Conservation (phyloP, 768 basidiomycete species). For the Arthromyces matolae region DNA sequence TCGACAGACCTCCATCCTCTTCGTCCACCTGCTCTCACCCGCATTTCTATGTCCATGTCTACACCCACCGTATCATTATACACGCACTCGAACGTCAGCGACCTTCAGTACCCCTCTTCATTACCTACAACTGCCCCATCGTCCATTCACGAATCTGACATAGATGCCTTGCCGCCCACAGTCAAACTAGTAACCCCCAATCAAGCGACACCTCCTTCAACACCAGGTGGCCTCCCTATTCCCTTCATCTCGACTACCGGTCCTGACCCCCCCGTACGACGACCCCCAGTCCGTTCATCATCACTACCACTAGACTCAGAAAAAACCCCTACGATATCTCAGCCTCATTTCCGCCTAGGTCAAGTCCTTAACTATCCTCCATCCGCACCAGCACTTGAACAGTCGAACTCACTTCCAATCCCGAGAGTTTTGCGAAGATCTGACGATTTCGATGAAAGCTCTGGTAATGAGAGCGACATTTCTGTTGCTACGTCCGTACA, state of each 20-base stretch:
- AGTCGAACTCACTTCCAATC: slow-evolving; percentile 1
- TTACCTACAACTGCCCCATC: slow-evolving; percentile 30
- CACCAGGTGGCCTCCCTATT: slow-evolving; percentile 44
- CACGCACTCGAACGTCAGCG: slow-evolving; percentile 23
- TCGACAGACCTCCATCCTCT: slow-evolving; percentile 10
- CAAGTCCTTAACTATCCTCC: slow-evolving; percentile 16
- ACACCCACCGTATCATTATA: slow-evolving; percentile 36
- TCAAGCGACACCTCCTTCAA: slow-evolving; percentile 6
- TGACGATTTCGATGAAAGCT: slow-evolving; percentile 34
- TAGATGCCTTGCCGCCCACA: slow-evolving; percentile 17
- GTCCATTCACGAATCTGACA: slow-evolving; percentile 23
- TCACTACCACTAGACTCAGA: slow-evolving; percentile 4
- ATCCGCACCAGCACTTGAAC: not conserved
- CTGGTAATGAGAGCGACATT: slow-evolving; percentile 41
- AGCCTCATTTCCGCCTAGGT: slow-evolving; percentile 12
- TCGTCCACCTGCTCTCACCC: slow-evolving; percentile 16
- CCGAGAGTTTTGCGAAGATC: slow-evolving; percentile 1
- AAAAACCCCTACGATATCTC: slow-evolving; percentile 6
- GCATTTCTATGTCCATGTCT: slow-evolving; percentile 38
- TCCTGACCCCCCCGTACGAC: slow-evolving; percentile 33
- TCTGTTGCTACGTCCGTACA: slow-evolving; percentile 26
- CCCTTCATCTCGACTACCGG: slow-evolving; percentile 53
- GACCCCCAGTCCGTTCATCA: slow-evolving; percentile 1
- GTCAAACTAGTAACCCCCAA: slow-evolving; percentile 1
- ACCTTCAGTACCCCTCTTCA: slow-evolving; percentile 37